A percentile compares a stretch with the other conserved stretches of the same genome.
Evolutionary conservation across 352 stramenopile genomes (phyloP).

Genomic region (Globisporangium spinosum): DNA sequence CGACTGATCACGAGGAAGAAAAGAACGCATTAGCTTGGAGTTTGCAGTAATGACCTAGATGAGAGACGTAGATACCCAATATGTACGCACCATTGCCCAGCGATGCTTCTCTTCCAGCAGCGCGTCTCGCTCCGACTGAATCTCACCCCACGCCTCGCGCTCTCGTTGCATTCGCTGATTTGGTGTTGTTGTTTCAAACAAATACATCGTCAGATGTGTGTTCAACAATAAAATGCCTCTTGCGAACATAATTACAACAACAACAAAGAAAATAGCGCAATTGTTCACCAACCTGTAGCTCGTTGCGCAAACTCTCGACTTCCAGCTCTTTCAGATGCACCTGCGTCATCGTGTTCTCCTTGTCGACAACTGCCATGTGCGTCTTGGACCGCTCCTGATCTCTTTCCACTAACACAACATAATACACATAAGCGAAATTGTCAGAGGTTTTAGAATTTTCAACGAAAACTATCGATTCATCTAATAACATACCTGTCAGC

Average conservation of each 20-base stretch:
- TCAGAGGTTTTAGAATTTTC: neutral
- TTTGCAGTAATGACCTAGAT: neutral
- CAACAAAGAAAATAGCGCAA: neutral
- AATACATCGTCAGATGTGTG: neutral
- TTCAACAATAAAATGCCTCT: neutral
- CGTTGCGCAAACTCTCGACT: conserved; percentile 38
- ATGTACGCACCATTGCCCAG: conserved; percentile 61
- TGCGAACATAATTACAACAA: neutral
- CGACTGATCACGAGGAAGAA: conserved; percentile 29
- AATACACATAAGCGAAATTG: neutral
- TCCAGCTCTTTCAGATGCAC: conserved; percentile 51
- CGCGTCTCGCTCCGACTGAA: conserved; percentile 74
- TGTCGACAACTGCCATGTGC: conserved; percentile 59
- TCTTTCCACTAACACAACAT: conserved; percentile 39
- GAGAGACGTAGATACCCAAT: neutral
- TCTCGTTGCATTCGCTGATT: conserved; percentile 65
- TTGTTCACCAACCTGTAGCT: conserved; percentile 35
- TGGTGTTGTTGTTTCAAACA: neutral
- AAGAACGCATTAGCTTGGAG: neutral
- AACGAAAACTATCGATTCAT: neutral
- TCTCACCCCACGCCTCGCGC: conserved; percentile 69
- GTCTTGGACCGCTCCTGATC: conserved; percentile 71
- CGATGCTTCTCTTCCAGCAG: conserved; percentile 82
- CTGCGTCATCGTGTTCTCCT: conserved; percentile 50
- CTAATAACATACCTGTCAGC: conserved; percentile 37